phyloP scores from a whole-genome alignment of 805 yeast genomes.

The Millerozyma acaciae region DNA sequence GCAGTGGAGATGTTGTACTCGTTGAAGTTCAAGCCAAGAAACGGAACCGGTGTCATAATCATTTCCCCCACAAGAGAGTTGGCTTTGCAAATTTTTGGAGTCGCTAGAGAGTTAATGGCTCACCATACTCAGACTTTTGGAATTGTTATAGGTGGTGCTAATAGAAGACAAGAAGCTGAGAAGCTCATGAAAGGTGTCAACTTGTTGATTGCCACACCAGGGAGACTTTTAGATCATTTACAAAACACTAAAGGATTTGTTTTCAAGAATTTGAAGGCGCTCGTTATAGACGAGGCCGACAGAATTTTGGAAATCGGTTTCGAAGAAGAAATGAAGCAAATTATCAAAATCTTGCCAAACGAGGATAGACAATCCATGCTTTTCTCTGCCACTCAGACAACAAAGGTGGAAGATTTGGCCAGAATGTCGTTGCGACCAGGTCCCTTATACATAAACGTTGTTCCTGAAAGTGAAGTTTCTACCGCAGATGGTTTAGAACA shows the following conservation, averaged over 20 bases:
- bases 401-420: slow-evolving; percentile 97
- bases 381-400: slow-evolving; percentile 98
- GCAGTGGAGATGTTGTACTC: slow-evolving; percentile 91
- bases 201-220: slow-evolving; percentile 93
- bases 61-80: slow-evolving; percentile 97
- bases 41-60: slow-evolving; percentile 95
- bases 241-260: slow-evolving; percentile 94
- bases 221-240: slow-evolving; percentile 91
- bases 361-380: slow-evolving; percentile 95
- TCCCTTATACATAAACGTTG: slow-evolving; percentile 91
- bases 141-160: slow-evolving; percentile 97
- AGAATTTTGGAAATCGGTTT: slow-evolving; percentile 96
- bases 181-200: slow-evolving; percentile 93
- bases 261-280: slow-evolving; percentile 89
- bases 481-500: slow-evolving; percentile 98
- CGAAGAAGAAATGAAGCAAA: slow-evolving; percentile 98
- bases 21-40: slow-evolving; percentile 92
- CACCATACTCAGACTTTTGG: slow-evolving; percentile 92
- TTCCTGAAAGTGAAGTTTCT: slow-evolving; percentile 72
- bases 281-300: slow-evolving; percentile 97
- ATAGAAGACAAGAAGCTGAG: slow-evolving; percentile 96
- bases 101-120: slow-evolving; percentile 90
- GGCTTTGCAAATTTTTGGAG: slow-evolving; percentile 96
- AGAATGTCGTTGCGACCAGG: slow-evolving; percentile 93
- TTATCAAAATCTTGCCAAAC: slow-evolving; percentile 86